Conservation (phyloP, 2,329 filamentous ascomycete species). For the Aspergillus aculeatus region DNA sequence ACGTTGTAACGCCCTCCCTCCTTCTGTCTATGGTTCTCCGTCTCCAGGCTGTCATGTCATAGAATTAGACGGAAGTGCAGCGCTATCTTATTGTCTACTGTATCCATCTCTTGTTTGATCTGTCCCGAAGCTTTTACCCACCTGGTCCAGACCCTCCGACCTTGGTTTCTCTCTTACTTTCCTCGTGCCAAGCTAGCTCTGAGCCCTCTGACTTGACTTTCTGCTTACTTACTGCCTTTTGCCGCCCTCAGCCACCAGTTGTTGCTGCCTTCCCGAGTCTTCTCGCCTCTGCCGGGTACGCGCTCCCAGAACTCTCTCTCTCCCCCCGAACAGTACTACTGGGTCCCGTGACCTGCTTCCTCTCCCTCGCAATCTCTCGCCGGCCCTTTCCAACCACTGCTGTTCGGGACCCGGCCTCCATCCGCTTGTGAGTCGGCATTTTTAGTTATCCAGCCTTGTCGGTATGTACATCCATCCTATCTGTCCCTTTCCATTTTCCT, state of each 20-base stretch:
- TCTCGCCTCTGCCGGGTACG: not conserved
- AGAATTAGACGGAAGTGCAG: slow-evolving; percentile 2
- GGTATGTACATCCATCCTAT: slow-evolving; percentile 35
- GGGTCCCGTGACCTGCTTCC: slow-evolving; percentile 30
- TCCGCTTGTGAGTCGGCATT: slow-evolving; percentile 40
- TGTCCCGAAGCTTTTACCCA: not conserved
- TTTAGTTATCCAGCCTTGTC: slow-evolving; percentile 42
- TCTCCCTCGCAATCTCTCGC: slow-evolving; percentile 22
- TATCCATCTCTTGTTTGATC: not conserved
- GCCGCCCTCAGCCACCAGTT: not conserved
- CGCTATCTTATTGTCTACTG: slow-evolving; percentile 8
- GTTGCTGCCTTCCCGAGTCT: slow-evolving; percentile 13
- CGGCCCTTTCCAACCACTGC: slow-evolving; percentile 31
- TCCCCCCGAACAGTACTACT: slow-evolving; percentile 10
- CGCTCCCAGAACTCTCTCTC: too few relatives aligned
- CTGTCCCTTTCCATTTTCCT: slow-evolving; percentile 2
- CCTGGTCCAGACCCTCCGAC: not conserved
- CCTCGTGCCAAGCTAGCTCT: not conserved
- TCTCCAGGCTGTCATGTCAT: not conserved
- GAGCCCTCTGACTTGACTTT: too few relatives aligned
- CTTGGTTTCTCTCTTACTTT: not conserved
- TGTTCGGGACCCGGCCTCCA: slow-evolving; percentile 39
- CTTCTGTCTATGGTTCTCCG: slow-evolving; percentile 5
- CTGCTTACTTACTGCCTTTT: not conserved
- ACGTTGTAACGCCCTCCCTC: slow-evolving; percentile 14